Percentiles rank a stretch among this genome's conserved stretches.
Evolutionary conservation across 2,329 filamentous ascomycete genomes (phyloP).

Genomic region (Neonectria ditissima): DNA sequence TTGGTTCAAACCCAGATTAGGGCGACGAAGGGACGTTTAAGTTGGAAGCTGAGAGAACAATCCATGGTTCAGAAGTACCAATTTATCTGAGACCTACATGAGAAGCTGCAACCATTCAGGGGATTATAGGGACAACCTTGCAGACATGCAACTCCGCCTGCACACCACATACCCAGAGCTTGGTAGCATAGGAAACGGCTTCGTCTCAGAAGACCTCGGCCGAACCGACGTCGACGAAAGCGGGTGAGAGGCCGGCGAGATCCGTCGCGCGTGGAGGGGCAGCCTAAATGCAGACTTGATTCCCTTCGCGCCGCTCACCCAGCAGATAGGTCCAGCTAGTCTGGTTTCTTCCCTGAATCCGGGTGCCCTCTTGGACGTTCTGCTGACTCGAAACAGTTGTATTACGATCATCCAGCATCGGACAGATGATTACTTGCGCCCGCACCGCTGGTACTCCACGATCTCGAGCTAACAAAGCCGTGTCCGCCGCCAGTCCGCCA

Average conservation of each 20-base stretch:
- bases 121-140: no score
- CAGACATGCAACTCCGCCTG: conserved; percentile 8
- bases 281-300: not conserved
- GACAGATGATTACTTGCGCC: not conserved
- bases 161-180: conserved; percentile 2
- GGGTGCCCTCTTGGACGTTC: not conserved
- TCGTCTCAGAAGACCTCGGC: conserved; percentile 2
- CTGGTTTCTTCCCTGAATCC: not conserved
- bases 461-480: conserved; percentile 3
- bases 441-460: not conserved
- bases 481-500: not conserved
- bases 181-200: not conserved
- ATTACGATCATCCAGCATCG: conserved; percentile 10
- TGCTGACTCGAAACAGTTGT: not conserved
- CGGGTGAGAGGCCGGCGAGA: not conserved
- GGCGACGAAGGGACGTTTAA: no score
- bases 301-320: not conserved
- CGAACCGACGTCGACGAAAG: no score
- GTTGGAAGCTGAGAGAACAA: no score
- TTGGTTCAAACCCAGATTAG: no score
- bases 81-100: no score
- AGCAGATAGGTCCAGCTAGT: not conserved
- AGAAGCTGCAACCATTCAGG: no score
- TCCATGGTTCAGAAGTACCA: no score
- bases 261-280: conserved; percentile 1